Conservation (phyloP, 495 filamentous ascomycete species). For the Paragyromitra xinjiangensis region DNA sequence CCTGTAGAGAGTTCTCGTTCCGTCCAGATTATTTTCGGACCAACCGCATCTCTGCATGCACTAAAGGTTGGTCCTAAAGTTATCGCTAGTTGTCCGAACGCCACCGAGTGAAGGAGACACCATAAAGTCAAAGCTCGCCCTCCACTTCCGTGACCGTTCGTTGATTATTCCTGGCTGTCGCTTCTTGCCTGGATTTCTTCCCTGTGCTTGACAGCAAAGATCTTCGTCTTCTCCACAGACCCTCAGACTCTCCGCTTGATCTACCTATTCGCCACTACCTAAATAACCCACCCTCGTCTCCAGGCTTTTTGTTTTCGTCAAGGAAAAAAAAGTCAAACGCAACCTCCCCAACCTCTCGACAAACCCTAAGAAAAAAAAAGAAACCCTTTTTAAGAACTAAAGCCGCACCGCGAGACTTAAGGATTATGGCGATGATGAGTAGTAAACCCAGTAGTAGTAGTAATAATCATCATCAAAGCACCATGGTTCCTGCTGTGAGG, state of each 20-base stretch:
- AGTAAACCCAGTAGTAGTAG: slow-evolving; percentile 57
- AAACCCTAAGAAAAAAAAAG: slow-evolving; percentile 9
- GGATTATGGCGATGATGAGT: slow-evolving; percentile 58
- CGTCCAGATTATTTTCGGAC: slow-evolving; percentile 31
- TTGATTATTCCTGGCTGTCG: neutral
- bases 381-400: slow-evolving; percentile 17
- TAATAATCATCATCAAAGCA: slow-evolving; percentile 52
- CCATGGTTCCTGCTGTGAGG: slow-evolving; percentile 22
- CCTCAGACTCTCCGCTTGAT: neutral
- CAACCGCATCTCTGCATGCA: slow-evolving; percentile 24
- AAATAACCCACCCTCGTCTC: neutral
- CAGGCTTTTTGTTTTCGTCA: slow-evolving; percentile 5
- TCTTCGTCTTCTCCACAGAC: slow-evolving; percentile 4
- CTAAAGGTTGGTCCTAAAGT: slow-evolving; percentile 16
- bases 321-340: neutral
- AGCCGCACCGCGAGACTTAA: slow-evolving; percentile 42
- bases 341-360: slow-evolving; percentile 13
- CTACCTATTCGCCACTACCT: slow-evolving; percentile 1
- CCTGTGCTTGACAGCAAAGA: slow-evolving; percentile 20
- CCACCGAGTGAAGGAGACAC: slow-evolving; percentile 37
- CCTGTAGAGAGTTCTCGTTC: slow-evolving; percentile 36
- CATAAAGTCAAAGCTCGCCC: slow-evolving; percentile 50
- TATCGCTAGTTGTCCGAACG: slow-evolving; percentile 45
- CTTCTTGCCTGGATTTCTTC: slow-evolving; percentile 13
- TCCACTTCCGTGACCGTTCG: slow-evolving; percentile 6